Conservation (phyloP, 2,329 filamentous ascomycete species). For the Ceratocystis destructans region DNA sequence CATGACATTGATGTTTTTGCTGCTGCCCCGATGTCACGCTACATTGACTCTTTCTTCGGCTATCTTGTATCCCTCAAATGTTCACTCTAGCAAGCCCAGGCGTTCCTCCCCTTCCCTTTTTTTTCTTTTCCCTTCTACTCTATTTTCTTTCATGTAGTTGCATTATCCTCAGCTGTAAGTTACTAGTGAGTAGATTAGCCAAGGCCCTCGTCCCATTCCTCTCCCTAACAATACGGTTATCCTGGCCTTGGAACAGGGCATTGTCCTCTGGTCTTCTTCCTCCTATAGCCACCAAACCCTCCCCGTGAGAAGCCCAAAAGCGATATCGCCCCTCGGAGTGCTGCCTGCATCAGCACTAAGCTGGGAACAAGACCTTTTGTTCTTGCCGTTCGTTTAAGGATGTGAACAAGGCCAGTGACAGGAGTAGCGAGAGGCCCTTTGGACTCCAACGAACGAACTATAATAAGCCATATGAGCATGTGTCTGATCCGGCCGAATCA, state of each 20-base stretch:
- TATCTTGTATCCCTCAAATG: too few relatives aligned
- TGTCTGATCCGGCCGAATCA: background rate
- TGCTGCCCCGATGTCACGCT: background rate
- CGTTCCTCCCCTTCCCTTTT: background rate
- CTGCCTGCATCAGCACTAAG: background rate
- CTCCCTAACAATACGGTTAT: too few relatives aligned
- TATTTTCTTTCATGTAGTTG: background rate
- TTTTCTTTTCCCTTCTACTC: background rate
- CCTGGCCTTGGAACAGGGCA: too few relatives aligned
- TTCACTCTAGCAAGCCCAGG: too few relatives aligned
- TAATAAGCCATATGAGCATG: background rate
- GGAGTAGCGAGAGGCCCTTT: background rate
- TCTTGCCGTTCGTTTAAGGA: background rate
- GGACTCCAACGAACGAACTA: background rate
- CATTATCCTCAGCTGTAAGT: too few relatives aligned
- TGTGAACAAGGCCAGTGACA: background rate
- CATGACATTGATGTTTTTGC: background rate
- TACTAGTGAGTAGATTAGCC: too few relatives aligned
- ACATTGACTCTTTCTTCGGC: too few relatives aligned
- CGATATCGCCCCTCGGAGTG: background rate
- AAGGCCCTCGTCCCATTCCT: too few relatives aligned
- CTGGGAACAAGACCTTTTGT: constrained; percentile 1
- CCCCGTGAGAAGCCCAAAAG: background rate
- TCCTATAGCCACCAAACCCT: background rate
- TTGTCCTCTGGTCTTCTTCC: background rate